Evolutionary conservation across 2,329 filamentous ascomycete genomes (phyloP).

Genomic region (Cordyceps fumosorosea): DNA sequence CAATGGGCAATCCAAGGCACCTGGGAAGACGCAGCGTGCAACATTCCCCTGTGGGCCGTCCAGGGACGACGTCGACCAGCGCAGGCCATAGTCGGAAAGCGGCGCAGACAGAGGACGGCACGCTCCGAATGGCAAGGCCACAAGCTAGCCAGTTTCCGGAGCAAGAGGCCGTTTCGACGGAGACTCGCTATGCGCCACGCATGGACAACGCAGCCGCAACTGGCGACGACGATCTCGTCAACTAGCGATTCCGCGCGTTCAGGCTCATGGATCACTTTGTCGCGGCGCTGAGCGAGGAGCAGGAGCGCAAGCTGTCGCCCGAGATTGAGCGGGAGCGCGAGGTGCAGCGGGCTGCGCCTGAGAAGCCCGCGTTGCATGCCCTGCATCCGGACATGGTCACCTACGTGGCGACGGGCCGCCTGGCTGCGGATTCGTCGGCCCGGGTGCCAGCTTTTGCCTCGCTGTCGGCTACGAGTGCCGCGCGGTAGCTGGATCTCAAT

Average conservation of each 20-base stretch:
- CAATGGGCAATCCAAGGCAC: neutral
- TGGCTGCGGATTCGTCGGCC: neutral
- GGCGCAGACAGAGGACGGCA: no score
- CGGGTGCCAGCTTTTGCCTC: neutral
- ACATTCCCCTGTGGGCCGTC: neutral
- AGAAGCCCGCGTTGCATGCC: neutral
- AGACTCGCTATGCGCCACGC: neutral
- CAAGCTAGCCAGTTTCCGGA: neutral
- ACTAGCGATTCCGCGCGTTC: neutral
- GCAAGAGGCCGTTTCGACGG: neutral
- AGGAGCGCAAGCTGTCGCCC: conserved; percentile 60
- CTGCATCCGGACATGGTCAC: neutral
- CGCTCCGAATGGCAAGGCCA: neutral
- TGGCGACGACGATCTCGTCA: neutral
- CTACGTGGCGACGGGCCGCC: neutral
- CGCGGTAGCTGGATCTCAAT: neutral
- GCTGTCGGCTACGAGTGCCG: neutral
- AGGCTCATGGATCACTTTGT: neutral
- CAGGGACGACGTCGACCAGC: neutral
- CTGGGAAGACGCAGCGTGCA: neutral
- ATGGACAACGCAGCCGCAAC: neutral
- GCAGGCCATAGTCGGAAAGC: neutral
- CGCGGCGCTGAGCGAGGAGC: conserved; percentile 45
- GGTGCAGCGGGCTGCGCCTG: conserved; percentile 38
- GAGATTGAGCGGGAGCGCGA: conserved; percentile 57